phyloP scores from a whole-genome alignment of 2,329 filamentous ascomycete genomes.

The Trichoderma cornu-damae region DNA sequence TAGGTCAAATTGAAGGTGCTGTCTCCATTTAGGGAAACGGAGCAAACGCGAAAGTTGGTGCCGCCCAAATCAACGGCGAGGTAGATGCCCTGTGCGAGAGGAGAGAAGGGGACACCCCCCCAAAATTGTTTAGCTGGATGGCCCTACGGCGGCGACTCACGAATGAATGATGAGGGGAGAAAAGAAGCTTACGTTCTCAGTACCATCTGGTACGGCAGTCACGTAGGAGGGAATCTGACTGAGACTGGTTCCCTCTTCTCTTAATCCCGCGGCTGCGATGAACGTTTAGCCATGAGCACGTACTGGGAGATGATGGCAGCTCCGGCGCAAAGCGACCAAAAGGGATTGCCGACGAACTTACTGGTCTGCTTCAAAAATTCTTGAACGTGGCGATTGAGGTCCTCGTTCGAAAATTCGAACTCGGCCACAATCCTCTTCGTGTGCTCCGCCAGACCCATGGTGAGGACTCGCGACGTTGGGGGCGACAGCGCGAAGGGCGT shows the following conservation, averaged over 20 bases:
- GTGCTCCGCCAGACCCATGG: conserved; percentile 62
- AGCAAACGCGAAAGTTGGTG: conserved; percentile 98
- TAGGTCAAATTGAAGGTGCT: conserved; percentile 91
- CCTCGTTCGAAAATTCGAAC: conserved; percentile 76
- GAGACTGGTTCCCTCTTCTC: conserved; percentile 71
- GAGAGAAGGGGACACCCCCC: background rate
- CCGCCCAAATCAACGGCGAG: conserved; percentile 96
- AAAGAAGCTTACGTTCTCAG: conserved; percentile 81
- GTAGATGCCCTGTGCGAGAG: conserved; percentile 69
- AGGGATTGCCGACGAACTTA: conserved; percentile 30
- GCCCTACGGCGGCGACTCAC: background rate
- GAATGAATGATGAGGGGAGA: background rate
- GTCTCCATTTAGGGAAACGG: conserved; percentile 87
- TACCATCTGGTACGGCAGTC: conserved; percentile 91
- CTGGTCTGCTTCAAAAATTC: conserved; percentile 87
- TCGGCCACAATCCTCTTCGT: conserved; percentile 74
- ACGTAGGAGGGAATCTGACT: conserved; percentile 98
- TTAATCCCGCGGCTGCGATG: conserved; percentile 68
- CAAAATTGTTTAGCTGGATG: background rate
- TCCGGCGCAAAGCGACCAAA: background rate
- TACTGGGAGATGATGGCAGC: background rate
- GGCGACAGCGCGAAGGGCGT: conserved; percentile 50
- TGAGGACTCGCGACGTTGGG: conserved; percentile 51
- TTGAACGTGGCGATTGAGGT: conserved; percentile 72
- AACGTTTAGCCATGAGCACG: conserved; percentile 18